These are phyloP conservation scores for Rutidosis leptorrhynchoides DNA, from an alignment of 129 eudicot genomes.

Conservation along the genomic window DNA sequence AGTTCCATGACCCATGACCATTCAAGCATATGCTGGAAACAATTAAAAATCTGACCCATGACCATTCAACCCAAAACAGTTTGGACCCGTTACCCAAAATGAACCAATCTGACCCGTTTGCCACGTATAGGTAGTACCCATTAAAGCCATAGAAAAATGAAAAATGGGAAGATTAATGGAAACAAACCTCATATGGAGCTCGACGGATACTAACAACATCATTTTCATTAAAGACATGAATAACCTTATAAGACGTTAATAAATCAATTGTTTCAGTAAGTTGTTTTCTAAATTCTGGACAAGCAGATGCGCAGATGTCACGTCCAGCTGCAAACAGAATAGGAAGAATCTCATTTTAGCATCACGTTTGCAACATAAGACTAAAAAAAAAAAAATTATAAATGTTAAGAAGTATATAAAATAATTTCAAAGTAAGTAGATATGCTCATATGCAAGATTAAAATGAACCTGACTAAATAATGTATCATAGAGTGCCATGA, in stretches of 20 bases:
- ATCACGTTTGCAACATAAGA: background rate
- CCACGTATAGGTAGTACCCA: too few relatives aligned
- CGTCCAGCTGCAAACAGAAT: constrained; percentile 57
- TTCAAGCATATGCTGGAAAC: too few relatives aligned
- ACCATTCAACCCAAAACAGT: too few relatives aligned
- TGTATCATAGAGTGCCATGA: too few relatives aligned
- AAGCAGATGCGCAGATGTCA: constrained; percentile 82
- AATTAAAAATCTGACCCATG: too few relatives aligned
- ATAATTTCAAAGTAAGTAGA: background rate
- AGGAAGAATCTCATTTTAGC: constrained; percentile 1
- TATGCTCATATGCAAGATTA: background rate
- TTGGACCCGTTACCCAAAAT: too few relatives aligned
- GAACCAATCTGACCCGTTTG: too few relatives aligned
- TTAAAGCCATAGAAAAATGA: background rate
- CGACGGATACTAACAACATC: too few relatives aligned
- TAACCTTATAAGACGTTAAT: too few relatives aligned
- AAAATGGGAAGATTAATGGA: background rate
- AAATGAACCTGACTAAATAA: constrained; percentile 78
- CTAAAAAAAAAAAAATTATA: background rate
- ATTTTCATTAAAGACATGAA: too few relatives aligned
- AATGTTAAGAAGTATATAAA: background rate
- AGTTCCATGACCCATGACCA: too few relatives aligned
- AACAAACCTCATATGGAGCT: constrained; percentile 89
- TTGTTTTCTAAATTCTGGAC: constrained; percentile 77
- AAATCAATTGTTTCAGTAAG: too few relatives aligned